phyloP scores from a whole-genome alignment of 2,329 filamentous ascomycete species.

The Aureobasidium sp. region DNA sequence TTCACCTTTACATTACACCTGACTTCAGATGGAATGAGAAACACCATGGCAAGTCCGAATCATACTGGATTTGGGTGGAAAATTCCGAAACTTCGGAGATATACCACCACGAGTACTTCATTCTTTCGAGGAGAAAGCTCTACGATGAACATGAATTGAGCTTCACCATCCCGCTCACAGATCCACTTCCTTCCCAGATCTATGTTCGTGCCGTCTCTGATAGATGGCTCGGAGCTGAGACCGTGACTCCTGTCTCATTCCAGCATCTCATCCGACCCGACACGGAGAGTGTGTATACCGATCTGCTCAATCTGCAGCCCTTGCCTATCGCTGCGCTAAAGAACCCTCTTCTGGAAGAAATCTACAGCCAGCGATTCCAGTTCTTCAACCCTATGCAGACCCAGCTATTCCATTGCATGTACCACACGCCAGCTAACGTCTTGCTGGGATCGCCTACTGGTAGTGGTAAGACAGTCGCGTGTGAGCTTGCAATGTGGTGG shows the following conservation, averaged over 20 bases:
- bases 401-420: slow-evolving; percentile 94
- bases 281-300: slow-evolving; percentile 94
- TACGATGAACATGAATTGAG: slow-evolving; percentile 96
- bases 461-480: slow-evolving; percentile 94
- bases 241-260: slow-evolving; percentile 90
- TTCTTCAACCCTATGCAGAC: slow-evolving; percentile 99
- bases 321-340: slow-evolving; percentile 80
- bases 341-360: slow-evolving; percentile 76
- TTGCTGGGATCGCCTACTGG: slow-evolving; percentile 92
- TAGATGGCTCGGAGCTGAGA: slow-evolving; percentile 93
- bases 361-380: slow-evolving; percentile 83
- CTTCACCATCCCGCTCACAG: slow-evolving; percentile 91
- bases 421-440: slow-evolving; percentile 86
- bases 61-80: slow-evolving; percentile 98
- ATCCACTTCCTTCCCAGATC: slow-evolving; percentile 90
- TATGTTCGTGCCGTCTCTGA: slow-evolving; percentile 94
- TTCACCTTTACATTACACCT: slow-evolving; percentile 76
- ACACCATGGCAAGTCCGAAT: slow-evolving; percentile 87
- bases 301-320: slow-evolving; percentile 85
- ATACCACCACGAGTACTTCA: slow-evolving; percentile 96
- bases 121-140: slow-evolving; percentile 80
- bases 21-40: slow-evolving; percentile 94
- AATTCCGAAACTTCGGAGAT: slow-evolving; percentile 97
- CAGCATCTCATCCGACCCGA: slow-evolving; percentile 96
- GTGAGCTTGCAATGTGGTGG: slow-evolving; percentile 99